Conservation (phyloP, 345 rosid genomes). For the Salix koriyanagi region DNA sequence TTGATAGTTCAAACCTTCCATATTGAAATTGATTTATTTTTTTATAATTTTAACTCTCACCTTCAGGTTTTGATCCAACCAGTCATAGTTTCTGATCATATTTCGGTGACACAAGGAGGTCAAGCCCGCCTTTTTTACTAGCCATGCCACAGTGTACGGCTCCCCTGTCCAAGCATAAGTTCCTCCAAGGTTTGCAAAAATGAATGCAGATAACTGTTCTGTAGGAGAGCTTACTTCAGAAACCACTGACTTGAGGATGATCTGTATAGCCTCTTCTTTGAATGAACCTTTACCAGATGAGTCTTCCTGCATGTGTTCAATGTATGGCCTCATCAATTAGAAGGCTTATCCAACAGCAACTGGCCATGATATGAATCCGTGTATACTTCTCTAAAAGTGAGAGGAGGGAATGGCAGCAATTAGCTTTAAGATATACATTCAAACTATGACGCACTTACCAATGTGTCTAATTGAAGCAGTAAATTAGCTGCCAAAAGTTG, state of each 20-base stretch:
- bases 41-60: conserved; percentile 24
- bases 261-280: conserved; percentile 48
- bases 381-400: too few relatives aligned
- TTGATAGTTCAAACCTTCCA: neutral
- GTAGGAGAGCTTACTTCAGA: conserved; percentile 39
- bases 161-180: conserved; percentile 89
- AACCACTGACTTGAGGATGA: conserved; percentile 50
- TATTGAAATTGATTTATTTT: neutral
- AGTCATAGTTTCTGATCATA: conserved; percentile 66
- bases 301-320: conserved; percentile 47
- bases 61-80: conserved; percentile 74
- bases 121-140: conserved; percentile 80
- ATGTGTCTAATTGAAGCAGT: conserved; percentile 58
- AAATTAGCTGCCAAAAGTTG: conserved; percentile 69
- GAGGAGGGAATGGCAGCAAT: too few relatives aligned
- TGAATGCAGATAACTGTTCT: conserved; percentile 53
- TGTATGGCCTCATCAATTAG: neutral
- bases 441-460: conserved; percentile 36
- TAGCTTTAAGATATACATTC: neutral
- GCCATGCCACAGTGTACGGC: conserved; percentile 76
- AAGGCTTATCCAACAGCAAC: neutral
- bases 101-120: conserved; percentile 54
- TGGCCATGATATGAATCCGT: too few relatives aligned
- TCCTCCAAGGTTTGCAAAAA: conserved; percentile 81
- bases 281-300: conserved; percentile 39